Base-by-base conservation (phyloP, 2,329 filamentous ascomycete species). In the Nothophaeocryptopus gaeumannii region DNA sequence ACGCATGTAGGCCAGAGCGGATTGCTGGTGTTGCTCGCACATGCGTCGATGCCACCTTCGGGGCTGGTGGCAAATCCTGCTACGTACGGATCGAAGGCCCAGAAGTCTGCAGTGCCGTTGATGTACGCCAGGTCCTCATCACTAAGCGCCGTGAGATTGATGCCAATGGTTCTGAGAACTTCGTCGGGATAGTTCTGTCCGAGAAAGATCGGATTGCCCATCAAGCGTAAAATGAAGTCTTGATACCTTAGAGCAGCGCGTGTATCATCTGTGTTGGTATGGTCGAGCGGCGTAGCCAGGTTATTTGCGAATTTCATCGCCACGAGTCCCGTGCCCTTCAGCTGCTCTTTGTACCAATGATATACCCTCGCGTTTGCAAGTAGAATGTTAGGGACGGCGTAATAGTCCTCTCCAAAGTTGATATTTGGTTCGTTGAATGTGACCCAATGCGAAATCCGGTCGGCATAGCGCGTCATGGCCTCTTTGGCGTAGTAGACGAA, bases 121-220 rank as follows among this genome's bases (percentile, higher is more conserved):
- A 61, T 51, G 31, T 55, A 58, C 0, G 50, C 30, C 2, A 84
- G 67, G 34, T 85, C 72, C 2, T 69, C 66, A 0, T 70, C 55
- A 1, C 69, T 79, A 29, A 84, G 64, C 0, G 73, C 72, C 2
- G 75, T 68, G n/a, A 76, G 71, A 12, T 73, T 71, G 0, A 69
- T 63, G 2, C 76, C 66, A 0, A 76, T 76, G 13, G 70, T 67
- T 40, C 76, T 75, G 47, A 74, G 70, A 12, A 67, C 70, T 14
- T 71, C 69, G 0, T 78, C 76, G 38, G 80, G 81, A 50, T 80
- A 75, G 42, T 70, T 58, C 2, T 76, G 74, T 20, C 63, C 62
- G 8, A 80, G 70, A 57, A 74, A 79, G 15, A 80, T 72, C 0
- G 78, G 78, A 56, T 80, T 78, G n/a, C 71, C 71, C 51, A 79